Percentiles rank a stretch among this genome's conserved stretches.
These are phyloP conservation scores for Oemleria cerasiformis DNA, from an alignment of 306 rosid genomes.

Conservation along the genomic window DNA sequence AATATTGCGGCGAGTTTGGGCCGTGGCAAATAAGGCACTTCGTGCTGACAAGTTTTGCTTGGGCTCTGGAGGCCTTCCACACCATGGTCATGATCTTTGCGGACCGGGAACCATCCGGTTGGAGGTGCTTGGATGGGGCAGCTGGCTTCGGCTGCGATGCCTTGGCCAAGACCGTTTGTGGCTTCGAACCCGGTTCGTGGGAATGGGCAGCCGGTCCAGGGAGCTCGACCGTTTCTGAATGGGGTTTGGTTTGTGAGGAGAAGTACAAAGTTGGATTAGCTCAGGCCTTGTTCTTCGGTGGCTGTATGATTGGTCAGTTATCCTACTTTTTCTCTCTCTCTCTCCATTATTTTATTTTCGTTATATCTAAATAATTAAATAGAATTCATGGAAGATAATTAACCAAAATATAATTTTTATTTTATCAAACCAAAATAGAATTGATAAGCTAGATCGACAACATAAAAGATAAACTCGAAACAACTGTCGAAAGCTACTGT, in stretches of 20 bases:
- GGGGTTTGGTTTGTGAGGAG: slow-evolving; percentile 73
- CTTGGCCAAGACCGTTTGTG: slow-evolving; percentile 33
- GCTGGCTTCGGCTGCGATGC: slow-evolving; percentile 35
- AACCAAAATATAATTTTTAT: too few relatives aligned
- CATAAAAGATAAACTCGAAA: neutral
- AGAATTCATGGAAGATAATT: too few relatives aligned
- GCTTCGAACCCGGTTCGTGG: slow-evolving; percentile 56
- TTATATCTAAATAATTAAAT: neutral
- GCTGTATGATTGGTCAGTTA: slow-evolving; percentile 90
- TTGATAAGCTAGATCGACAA: too few relatives aligned
- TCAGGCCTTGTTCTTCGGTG: slow-evolving; percentile 85
- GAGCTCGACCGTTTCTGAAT: slow-evolving; percentile 57
- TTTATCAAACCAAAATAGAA: too few relatives aligned
- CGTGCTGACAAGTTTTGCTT: slow-evolving; percentile 72
- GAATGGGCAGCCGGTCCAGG: slow-evolving; percentile 52
- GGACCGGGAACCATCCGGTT: slow-evolving; percentile 63
- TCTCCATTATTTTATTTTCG: neutral
- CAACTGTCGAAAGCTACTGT: neutral
- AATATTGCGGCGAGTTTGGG: slow-evolving; percentile 84
- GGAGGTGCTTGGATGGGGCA: slow-evolving; percentile 38
- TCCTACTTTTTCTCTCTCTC: neutral
- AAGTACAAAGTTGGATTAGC: slow-evolving; percentile 79
- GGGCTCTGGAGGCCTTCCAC: slow-evolving; percentile 91
- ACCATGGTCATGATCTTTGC: slow-evolving; percentile 96
- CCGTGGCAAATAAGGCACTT: slow-evolving; percentile 80